Evolutionary conservation across 2,329 filamentous ascomycete genomes (phyloP), one percentile per base, ranked within the genome.

Genomic region (Chaetomiaceae sp.): DNA sequence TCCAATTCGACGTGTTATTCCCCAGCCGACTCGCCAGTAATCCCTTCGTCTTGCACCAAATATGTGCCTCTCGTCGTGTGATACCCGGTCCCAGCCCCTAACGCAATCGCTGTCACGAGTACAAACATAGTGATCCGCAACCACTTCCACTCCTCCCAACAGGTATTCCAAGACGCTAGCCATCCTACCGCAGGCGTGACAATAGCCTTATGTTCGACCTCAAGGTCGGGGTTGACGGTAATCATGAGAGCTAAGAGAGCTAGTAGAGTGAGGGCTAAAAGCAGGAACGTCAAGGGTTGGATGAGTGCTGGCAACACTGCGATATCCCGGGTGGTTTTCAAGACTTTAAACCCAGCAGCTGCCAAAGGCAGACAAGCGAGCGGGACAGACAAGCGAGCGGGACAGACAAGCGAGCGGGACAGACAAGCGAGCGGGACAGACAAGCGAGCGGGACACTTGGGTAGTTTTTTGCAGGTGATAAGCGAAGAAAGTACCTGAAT

Each of bases 311-410:
- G 64, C 2, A 74, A 47, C 38, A 74, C 66, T 1, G 69, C 68
- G 39, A 75, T 74, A 53, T 75, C 70, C 48, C 69, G 70, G 8
- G 68, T 73, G 1, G 72, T 75, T 46, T 67, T 63, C 2, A 76
- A 62, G 20, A 75, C 68, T 52, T 72, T 61, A 61, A 69, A 75
- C 19, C 68, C 71, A 0, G 66, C 67, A 1, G 68, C 69, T 3
- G 75, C 72, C 4, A 76, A 68, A 0, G 73, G 73, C 0, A n/a
- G n/a, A n/a, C n/a, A n/a, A n/a, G n/a, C n/a, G n/a, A n/a, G n/a
- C n/a, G n/a, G n/a, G n/a, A n/a, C n/a, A n/a, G n/a, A n/a, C n/a
- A n/a, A n/a, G n/a, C n/a, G n/a, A n/a, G n/a, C n/a, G n/a, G n/a
- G n/a, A n/a, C n/a, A n/a, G n/a, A n/a, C n/a, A n/a, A n/a, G n/a